Evolutionary conservation across 495 filamentous ascomycete species (phyloP), one percentile per base, ranked within the genome.

Genomic region (Melanomma pulvis-pyrius): DNA sequence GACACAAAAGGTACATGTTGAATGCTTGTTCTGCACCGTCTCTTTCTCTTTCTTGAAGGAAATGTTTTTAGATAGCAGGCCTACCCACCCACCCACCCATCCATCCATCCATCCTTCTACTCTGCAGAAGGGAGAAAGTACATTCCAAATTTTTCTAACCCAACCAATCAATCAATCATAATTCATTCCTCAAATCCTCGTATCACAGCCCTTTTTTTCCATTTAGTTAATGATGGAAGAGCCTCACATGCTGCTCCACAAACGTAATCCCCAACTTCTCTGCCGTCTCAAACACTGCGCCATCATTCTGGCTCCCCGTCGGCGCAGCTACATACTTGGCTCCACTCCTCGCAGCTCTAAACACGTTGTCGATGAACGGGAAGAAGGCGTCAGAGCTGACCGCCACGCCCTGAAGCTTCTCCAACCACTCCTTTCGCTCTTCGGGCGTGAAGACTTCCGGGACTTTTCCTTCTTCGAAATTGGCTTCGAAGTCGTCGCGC

Each of bases 341-440:
- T 24, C 94, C 94, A 22, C 91, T 96, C 66, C 91, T 83, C 56
- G 83, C 86, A 46, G 92, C 91, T 61, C 94, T 86, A 84, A 93
- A 96, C 64, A 98, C 88, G 72, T 98, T 98, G 83, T 98, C 94
- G 69, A 91, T 90, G 82, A 98, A 98, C 59, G 94, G 94, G 87
- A 98, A 97, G 80, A 98, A 98, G 63, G 94, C 94, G 79, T 98
- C 94, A 62, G 90, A 93, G 11, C 90, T 93, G 28, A 96, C 83
- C 58, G 88, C 91, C 36, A 98, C 94, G 46, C 91, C 89, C 54
- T 80, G 81, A 63, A 98, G 77, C 82, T 93, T 88, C 72, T 80
- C 73, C 71, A 93, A 81, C 93, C 94, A 98, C 54, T 85, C 86
- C 28, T 87, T 83, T 63, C 90, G 87, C 83, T 98, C 94, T 73